Conservation (phyloP, 2,329 filamentous ascomycete genomes). For the Penicillium sp. region DNA sequence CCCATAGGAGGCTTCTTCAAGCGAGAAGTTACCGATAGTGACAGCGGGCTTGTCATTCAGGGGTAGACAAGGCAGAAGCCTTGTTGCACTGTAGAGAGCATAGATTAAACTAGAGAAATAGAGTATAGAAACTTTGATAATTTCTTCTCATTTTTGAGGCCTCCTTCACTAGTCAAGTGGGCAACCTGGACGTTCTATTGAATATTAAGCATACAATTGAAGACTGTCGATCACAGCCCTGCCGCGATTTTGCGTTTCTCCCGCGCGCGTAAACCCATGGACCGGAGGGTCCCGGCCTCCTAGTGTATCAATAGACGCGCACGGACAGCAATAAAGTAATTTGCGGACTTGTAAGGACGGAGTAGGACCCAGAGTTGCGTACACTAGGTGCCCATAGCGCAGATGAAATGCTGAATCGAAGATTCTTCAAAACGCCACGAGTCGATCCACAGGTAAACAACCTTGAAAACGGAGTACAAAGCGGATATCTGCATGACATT, state of each 20-base stretch:
- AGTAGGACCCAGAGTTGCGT: neutral
- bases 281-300: neutral
- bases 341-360: neutral
- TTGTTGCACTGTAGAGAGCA: neutral
- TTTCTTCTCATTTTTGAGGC: neutral
- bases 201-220: neutral
- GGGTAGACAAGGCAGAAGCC: neutral
- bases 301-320: constrained; percentile 12
- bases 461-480: neutral
- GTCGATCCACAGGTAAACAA: neutral
- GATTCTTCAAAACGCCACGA: neutral
- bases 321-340: constrained; percentile 8
- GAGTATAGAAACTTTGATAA: neutral
- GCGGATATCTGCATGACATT: neutral
- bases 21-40: neutral
- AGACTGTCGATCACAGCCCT: neutral
- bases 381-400: neutral
- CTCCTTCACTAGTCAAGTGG: neutral
- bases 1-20: neutral
- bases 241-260: neutral
- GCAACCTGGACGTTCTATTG: neutral
- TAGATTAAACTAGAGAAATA: neutral
- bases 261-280: neutral
- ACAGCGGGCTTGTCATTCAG: neutral
- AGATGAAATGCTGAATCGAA: neutral